A percentile compares a stretch with the other conserved stretches of the same genome.
These are phyloP conservation scores for Wickerhamomyces canadensis DNA, from an alignment of 805 yeast genomes.

Conservation along the genomic window DNA sequence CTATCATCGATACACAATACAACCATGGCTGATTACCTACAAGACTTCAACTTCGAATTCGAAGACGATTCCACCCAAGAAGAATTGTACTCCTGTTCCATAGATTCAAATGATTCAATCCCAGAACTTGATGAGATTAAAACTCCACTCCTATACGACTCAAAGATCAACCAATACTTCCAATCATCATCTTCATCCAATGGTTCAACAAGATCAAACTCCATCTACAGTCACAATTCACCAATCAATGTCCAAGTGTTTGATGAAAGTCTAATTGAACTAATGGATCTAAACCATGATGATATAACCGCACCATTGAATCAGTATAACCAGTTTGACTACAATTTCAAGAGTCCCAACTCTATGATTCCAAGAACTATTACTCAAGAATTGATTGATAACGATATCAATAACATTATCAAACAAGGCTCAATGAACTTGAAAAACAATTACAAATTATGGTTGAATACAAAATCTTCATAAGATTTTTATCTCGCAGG, in stretches of 20 bases:
- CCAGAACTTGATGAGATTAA: slow-evolving; percentile 15
- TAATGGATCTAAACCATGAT: slow-evolving; percentile 13
- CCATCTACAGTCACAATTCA: slow-evolving; percentile 7
- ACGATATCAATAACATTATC: slow-evolving; percentile 16
- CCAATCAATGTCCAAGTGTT: slow-evolving; percentile 6
- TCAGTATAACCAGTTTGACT: no score
- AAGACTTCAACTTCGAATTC: slow-evolving; percentile 8
- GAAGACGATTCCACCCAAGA: background rate
- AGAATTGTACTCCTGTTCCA: slow-evolving; percentile 15
- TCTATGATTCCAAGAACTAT: no score
- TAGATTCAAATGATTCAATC: slow-evolving; percentile 14
- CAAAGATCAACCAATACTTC: slow-evolving; percentile 15
- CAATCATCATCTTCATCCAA: no score
- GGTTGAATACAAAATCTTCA: slow-evolving; percentile 11
- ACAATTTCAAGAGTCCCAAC: no score
- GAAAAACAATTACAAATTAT: slow-evolving; percentile 24
- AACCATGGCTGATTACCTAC: slow-evolving; percentile 11
- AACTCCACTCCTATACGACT: slow-evolving; percentile 23
- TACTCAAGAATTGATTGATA: slow-evolving; percentile 2
- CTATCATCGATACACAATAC: background rate
- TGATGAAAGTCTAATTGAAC: slow-evolving; percentile 22
- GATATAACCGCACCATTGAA: slow-evolving; percentile 5
- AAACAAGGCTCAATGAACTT: slow-evolving; percentile 18
- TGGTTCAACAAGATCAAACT: slow-evolving; percentile 11
- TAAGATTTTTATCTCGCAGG: no score